These are phyloP conservation scores for Vickermania ingenoplastis DNA, from an alignment of 208 protist species.

Conservation along the genomic window DNA sequence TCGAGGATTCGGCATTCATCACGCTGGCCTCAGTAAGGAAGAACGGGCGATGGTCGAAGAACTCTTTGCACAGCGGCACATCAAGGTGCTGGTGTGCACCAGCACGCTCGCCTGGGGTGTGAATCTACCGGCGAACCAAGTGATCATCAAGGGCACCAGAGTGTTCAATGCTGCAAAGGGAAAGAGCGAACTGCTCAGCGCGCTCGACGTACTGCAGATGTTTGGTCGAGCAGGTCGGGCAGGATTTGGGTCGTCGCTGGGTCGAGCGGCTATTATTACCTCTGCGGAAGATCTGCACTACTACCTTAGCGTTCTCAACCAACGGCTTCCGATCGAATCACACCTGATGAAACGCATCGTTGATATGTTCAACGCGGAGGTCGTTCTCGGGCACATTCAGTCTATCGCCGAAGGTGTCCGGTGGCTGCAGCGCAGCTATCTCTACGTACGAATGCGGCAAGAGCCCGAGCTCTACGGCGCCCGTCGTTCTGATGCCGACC, in stretches of 20 bases:
- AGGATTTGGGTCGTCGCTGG: conserved; percentile 86
- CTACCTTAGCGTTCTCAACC: conserved; percentile 97
- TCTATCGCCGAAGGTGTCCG: conserved; percentile 91
- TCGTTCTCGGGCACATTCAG: conserved; percentile 95
- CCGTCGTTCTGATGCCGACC: conserved; percentile 74
- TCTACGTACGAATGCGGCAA: conserved; percentile 97
- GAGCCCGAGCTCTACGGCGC: conserved; percentile 94
- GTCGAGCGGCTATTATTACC: conserved; percentile 96
- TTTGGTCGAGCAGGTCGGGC: conserved; percentile 98
- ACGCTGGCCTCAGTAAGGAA: conserved; percentile 95
- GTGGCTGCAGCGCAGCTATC: conserved; percentile 98
- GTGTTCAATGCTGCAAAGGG: conserved; percentile 98
- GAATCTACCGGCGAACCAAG: conserved; percentile 99
- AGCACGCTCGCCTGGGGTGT: conserved; percentile 99
- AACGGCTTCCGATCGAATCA: conserved; percentile 99
- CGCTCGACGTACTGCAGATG: conserved; percentile 99
- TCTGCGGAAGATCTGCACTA: conserved; percentile 96
- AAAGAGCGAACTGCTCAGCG: conserved; percentile 91
- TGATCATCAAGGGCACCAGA: conserved; percentile 99
- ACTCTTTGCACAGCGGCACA: conserved; percentile 94
- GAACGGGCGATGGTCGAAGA: conserved; percentile 96
- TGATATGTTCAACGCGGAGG: conserved; percentile 99
- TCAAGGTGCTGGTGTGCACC: conserved; percentile 98
- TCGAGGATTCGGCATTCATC: conserved; percentile 98
- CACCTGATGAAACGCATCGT: conserved; percentile 94